A percentile compares a stretch with the other conserved stretches of the same genome.
These are phyloP conservation scores for Tephrocybe sp. DNA, from an alignment of 768 basidiomycete genomes.

Conservation along the genomic window DNA sequence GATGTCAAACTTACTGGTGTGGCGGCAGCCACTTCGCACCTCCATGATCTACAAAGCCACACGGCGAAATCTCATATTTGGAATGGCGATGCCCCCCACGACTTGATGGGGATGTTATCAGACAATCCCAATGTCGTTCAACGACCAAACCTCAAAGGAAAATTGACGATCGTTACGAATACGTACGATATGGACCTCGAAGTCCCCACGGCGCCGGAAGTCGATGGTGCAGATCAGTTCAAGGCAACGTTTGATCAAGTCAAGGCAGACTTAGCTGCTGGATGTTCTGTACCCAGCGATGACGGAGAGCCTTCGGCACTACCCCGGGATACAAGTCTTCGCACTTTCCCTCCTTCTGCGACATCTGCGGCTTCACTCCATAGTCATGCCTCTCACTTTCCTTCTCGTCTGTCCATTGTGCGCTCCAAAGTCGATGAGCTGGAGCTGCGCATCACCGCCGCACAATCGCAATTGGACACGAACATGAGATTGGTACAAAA, in stretches of 20 bases:
- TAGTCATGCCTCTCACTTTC: conserved; percentile 32
- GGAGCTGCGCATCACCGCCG: conserved; percentile 52
- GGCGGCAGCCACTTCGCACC: conserved; percentile 83
- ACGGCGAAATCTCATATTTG: conserved; percentile 34
- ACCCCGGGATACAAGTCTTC: neutral
- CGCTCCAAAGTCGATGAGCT: conserved; percentile 65
- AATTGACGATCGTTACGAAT: conserved; percentile 29
- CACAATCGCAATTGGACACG: conserved; percentile 60
- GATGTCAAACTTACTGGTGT: conserved; percentile 80
- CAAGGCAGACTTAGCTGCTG: conserved; percentile 78
- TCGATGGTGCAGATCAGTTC: conserved; percentile 65
- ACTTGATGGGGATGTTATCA: conserved; percentile 43
- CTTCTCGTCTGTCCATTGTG: conserved; percentile 58
- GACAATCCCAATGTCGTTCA: conserved; percentile 24
- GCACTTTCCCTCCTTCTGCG: conserved; percentile 13
- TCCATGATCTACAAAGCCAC: conserved; percentile 61
- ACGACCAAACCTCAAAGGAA: conserved; percentile 23
- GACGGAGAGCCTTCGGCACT: conserved; percentile 14
- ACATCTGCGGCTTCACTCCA: conserved; percentile 18
- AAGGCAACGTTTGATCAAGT: conserved; percentile 85
- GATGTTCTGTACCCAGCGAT: conserved; percentile 29
- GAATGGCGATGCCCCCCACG: conserved; percentile 41
- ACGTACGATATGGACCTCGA: conserved; percentile 37
- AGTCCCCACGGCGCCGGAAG: conserved; percentile 50
- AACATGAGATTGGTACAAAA: conserved; percentile 78